Conservation (phyloP, 176 grass and related monocot genomes). For the Tillandsia leiboldiana region DNA sequence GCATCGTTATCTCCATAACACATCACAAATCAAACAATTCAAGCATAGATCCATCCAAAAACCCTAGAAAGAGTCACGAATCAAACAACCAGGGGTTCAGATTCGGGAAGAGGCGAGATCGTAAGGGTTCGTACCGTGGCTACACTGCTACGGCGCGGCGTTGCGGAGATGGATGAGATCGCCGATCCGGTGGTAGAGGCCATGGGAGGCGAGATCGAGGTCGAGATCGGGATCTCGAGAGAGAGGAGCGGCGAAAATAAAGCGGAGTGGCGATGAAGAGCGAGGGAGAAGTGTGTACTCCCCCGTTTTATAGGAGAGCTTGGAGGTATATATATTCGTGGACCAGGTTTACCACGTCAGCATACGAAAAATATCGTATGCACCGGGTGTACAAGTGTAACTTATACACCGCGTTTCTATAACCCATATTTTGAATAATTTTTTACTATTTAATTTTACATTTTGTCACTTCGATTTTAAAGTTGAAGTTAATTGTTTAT, state of each 20-base stretch:
- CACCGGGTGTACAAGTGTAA: too few species aligned
- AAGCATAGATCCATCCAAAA: not conserved
- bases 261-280: not conserved
- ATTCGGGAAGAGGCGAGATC: not conserved
- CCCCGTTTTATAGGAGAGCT: too few species aligned
- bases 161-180: not conserved
- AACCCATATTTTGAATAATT: too few species aligned
- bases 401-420: too few species aligned
- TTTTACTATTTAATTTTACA: too few species aligned
- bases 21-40: not conserved
- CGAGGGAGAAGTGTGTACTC: not conserved
- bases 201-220: constrained; percentile 1
- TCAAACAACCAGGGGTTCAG: not conserved
- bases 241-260: not conserved
- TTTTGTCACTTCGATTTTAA: too few species aligned
- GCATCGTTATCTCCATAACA: not conserved
- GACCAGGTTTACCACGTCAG: too few species aligned
- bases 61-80: not conserved
- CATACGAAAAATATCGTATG: too few species aligned
- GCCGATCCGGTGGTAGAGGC: not conserved
- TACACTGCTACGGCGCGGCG: not conserved
- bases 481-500: too few species aligned
- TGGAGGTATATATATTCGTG: too few species aligned
- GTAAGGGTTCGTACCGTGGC: not conserved
- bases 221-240: not conserved